Evolutionary conservation across 2,329 filamentous ascomycete species (phyloP), one percentile per base, ranked within the genome.

Genomic region (Apiospora saccharicola): DNA sequence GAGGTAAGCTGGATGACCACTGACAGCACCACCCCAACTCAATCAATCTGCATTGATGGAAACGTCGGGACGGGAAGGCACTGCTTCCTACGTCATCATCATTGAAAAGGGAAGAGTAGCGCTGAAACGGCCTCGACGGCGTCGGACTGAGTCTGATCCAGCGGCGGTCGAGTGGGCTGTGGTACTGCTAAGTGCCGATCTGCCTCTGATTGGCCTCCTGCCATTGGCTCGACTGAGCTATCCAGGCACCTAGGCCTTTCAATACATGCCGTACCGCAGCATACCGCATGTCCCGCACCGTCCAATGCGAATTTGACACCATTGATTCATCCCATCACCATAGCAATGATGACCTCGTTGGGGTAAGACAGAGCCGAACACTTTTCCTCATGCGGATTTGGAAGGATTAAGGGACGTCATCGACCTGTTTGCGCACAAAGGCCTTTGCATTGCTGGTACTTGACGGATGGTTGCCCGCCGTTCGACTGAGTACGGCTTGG

Each of bases 81-180:
- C 19, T 47, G 24, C 10, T 24, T 37, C 24, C 67, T 69, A 69
- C 67, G 67, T 69, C 67, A 49, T 49, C 43, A 37, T 49, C 67
- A 49, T 49, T 68, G 67, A 49, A 68, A 34, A 69, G 26, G 47
- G 67, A 22, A 69, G 67, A 37, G 67, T 69, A 69, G 67, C 67
- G 67, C 67, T 69, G 67, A 41, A 49, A 69, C 67, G 67, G 67
- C 67, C 34, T 49, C 19, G 44, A 69, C 67, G 67, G 67, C 67
- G 57, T 49, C 26, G 44, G 44, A 34, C 44, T 49, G 44, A 49
- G 47, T 68, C 67, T 68, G 67, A 47, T 44, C 67, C 67, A 68
- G 67, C 37, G 67, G 57, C 41, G 57, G n/a, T 64, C 34, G 34
- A 64, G 57, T 49, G 67, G 67, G 44, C 67, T 69, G 67, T 69